Base-by-base conservation (phyloP, 2,329 filamentous ascomycete species). In the Mycosphaerelloides madeirae region DNA sequence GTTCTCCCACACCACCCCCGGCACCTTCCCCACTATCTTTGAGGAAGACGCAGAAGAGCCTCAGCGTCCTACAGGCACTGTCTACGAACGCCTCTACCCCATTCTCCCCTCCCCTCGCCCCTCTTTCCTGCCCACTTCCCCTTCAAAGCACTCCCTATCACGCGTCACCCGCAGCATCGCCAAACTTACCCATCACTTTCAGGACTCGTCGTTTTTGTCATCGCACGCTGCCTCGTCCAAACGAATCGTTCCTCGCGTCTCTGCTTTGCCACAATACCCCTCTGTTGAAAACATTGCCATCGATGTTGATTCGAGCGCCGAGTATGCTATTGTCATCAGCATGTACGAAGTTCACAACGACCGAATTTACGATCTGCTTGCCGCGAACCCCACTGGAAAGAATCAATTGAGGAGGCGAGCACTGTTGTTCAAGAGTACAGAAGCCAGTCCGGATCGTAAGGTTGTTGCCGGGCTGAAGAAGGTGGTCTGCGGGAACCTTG, bases 291-390 rank as follows among this genome's bases (percentile, higher is more conserved):
- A 82, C 40, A 72, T 95, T 33, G 71, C 76, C 3, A 74, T 94
- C 0, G 75, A 80, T 0, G 73, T 81, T 37, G 85, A 90, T 50
- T 73, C 75, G 1, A 77, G 78, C 15, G 80, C 84, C 43, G 87
- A 95, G 56, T 96, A 96, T 57, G 84, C 85, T 3, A 81, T 98
- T 42, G 73, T 98, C 9, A 77, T 98, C 16, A 95, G 89, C 42
- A 98, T 98, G 90, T 97, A 97, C 67, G 93, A 98, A 66, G 91
- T 98, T 1, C 96, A 98, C 72, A 98, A 98, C 62, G 91, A 98
- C 68, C 83, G 90, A 29, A 97, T 98, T 54, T 97, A 94, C 64
- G 93, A 98, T 60, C 80, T 98, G 0, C 74, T 98, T 1, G 85
- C 84, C 0, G 73, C 76, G 0, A 76, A 79, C 2, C 68, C 74